Percentiles rank a stretch among this genome's conserved stretches.
phyloP scores from a whole-genome alignment of 2,329 filamentous ascomycete genomes.

The Fusarium pseudoanthophilum region DNA sequence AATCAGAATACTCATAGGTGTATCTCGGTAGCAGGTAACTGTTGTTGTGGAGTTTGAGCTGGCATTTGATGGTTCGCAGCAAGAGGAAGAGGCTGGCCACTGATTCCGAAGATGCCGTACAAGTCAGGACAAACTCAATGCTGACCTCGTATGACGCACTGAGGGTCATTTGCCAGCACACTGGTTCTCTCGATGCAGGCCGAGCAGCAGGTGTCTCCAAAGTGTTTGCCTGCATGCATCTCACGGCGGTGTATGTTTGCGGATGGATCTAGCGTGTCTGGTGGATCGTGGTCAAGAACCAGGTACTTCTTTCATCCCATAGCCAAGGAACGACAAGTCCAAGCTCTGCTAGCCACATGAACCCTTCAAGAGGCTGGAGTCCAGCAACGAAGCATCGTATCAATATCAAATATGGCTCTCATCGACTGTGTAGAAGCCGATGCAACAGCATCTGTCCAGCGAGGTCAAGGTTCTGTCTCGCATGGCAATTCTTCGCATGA shows the following conservation, averaged over 20 bases:
- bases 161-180: constrained; percentile 7
- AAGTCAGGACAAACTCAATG: constrained; percentile 11
- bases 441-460: not conserved
- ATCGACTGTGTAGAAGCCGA: not conserved
- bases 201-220: constrained; percentile 7
- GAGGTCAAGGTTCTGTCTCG: constrained; percentile 1
- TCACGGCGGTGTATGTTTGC: constrained; percentile 32
- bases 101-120: constrained; percentile 31
- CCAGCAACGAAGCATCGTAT: not conserved
- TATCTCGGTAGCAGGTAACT: not conserved
- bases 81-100: constrained; percentile 4
- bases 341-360: constrained; percentile 18
- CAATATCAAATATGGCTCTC: not conserved
- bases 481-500: constrained; percentile 1
- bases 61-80: constrained; percentile 6
- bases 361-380: constrained; percentile 5
- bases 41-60: not conserved
- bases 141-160: constrained; percentile 32
- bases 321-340: constrained; percentile 21
- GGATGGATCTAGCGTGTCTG: constrained; percentile 1
- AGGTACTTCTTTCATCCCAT: constrained; percentile 3
- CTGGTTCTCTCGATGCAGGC: not conserved
- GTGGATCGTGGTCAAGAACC: constrained; percentile 19
- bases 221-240: constrained; percentile 10
- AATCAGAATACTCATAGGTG: not conserved